phyloP scores from a whole-genome alignment of 345 rosid genomes.

The Brassica juncea region DNA sequence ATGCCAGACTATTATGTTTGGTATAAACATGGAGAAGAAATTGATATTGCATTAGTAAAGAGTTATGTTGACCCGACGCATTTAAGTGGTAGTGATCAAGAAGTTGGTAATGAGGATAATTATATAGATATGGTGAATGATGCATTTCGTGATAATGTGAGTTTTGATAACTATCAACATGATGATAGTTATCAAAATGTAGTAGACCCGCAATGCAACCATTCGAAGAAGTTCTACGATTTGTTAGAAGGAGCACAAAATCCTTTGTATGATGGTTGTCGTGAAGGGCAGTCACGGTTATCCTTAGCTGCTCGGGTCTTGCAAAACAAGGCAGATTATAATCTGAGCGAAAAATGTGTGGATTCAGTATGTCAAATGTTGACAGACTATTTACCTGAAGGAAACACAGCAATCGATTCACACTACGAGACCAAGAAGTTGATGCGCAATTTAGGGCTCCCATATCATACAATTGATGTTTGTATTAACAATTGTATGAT shows the following conservation, averaged over 20 bases:
- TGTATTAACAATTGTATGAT: background rate
- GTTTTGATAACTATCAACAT: background rate
- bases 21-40: background rate
- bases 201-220: background rate
- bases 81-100: background rate
- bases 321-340: background rate
- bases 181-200: background rate
- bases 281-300: background rate
- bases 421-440: background rate
- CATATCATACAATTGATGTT: background rate
- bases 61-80: background rate
- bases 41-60: background rate
- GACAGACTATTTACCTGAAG: background rate
- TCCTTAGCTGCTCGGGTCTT: background rate
- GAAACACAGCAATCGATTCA: background rate
- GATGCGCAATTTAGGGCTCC: background rate
- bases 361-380: background rate
- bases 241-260: background rate
- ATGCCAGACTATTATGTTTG: background rate
- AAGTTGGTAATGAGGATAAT: background rate
- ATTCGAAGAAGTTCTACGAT: background rate
- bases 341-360: background rate
- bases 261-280: background rate
- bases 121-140: background rate
- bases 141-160: background rate